A percentile compares a stretch with the other conserved stretches of the same genome.
phyloP scores from a whole-genome alignment of 169 alveolate species.

The Cryptosporidium felis region DNA sequence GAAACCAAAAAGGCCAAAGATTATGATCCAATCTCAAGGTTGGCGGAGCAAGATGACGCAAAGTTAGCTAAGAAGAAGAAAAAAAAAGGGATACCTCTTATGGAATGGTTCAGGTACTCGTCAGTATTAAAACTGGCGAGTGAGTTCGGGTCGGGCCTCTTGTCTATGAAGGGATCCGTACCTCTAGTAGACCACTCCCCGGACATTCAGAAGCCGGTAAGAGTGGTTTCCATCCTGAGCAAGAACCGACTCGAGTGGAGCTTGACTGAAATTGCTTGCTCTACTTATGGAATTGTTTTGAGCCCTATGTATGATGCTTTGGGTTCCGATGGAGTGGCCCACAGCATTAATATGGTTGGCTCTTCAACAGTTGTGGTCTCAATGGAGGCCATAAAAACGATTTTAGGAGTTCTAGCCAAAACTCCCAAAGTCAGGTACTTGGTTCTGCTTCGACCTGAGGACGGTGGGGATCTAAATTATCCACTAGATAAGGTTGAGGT shows the following conservation, averaged over 20 bases:
- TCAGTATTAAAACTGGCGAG: slow-evolving; percentile 48
- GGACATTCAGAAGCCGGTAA: slow-evolving; percentile 39
- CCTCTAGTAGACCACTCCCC: slow-evolving; percentile 66
- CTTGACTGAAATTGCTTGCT: slow-evolving; percentile 81
- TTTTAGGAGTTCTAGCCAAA: not conserved
- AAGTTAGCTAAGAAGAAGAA: slow-evolving; percentile 47
- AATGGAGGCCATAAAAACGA: slow-evolving; percentile 37
- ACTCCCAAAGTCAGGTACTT: slow-evolving; percentile 75
- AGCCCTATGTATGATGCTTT: slow-evolving; percentile 84
- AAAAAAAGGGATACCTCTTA: slow-evolving; percentile 21
- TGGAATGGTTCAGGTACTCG: slow-evolving; percentile 70
- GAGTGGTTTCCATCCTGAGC: slow-evolving; percentile 19
- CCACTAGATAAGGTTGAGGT: slow-evolving; percentile 70
- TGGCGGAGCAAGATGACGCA: slow-evolving; percentile 52
- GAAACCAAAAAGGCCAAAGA: not conserved
- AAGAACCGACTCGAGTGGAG: slow-evolving; percentile 80
- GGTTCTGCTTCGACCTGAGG: slow-evolving; percentile 74
- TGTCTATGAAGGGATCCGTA: slow-evolving; percentile 7
- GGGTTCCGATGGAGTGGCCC: slow-evolving; percentile 76
- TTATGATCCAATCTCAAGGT: slow-evolving; percentile 60
- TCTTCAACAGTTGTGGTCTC: slow-evolving; percentile 60
- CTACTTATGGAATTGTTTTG: slow-evolving; percentile 81
- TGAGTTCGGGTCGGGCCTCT: slow-evolving; percentile 58
- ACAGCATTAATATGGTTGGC: slow-evolving; percentile 55
- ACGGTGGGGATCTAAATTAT: slow-evolving; percentile 68